A percentile compares a stretch with the other conserved stretches of the same genome.
phyloP scores from a whole-genome alignment of 805 yeast genomes.

The Suhomyces tanzawaensis region DNA sequence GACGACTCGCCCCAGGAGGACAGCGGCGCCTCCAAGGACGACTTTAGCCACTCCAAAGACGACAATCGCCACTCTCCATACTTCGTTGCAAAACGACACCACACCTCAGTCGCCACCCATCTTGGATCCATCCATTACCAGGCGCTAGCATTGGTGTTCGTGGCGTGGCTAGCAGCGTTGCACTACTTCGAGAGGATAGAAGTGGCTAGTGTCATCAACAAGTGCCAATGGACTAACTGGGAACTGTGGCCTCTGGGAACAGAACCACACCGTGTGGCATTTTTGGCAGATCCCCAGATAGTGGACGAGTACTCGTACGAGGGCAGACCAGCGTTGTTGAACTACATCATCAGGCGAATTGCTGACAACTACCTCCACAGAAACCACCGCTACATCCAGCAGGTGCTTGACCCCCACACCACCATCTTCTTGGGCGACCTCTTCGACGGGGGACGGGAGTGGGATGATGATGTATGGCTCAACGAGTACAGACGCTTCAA shows the following conservation, averaged over 20 bases:
- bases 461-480: slow-evolving; percentile 69
- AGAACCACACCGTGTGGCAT: slow-evolving; percentile 46
- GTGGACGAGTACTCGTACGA: slow-evolving; percentile 90
- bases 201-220: slow-evolving; percentile 21
- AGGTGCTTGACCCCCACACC: slow-evolving; percentile 66
- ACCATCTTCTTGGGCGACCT: slow-evolving; percentile 84
- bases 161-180: slow-evolving; percentile 25
- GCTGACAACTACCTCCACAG: slow-evolving; percentile 79
- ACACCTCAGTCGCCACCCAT: no score
- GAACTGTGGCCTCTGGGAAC: slow-evolving; percentile 48
- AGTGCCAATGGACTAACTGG: slow-evolving; percentile 62
- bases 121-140: slow-evolving; percentile 9
- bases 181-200: slow-evolving; percentile 33
- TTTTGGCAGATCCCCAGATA: slow-evolving; percentile 93
- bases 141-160: slow-evolving; percentile 9
- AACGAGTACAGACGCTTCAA: slow-evolving; percentile 69
- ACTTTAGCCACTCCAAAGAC: no score
- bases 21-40: no score
- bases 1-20: not conserved
- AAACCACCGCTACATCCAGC: slow-evolving; percentile 63
- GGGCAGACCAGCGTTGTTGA: slow-evolving; percentile 50
- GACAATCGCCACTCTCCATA: no score
- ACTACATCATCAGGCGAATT: slow-evolving; percentile 55
- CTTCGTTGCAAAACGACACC: no score
- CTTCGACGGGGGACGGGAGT: slow-evolving; percentile 92